phyloP scores from a whole-genome alignment of 176 grass and related monocot species.

The Dendrocalamus sinicus region DNA sequence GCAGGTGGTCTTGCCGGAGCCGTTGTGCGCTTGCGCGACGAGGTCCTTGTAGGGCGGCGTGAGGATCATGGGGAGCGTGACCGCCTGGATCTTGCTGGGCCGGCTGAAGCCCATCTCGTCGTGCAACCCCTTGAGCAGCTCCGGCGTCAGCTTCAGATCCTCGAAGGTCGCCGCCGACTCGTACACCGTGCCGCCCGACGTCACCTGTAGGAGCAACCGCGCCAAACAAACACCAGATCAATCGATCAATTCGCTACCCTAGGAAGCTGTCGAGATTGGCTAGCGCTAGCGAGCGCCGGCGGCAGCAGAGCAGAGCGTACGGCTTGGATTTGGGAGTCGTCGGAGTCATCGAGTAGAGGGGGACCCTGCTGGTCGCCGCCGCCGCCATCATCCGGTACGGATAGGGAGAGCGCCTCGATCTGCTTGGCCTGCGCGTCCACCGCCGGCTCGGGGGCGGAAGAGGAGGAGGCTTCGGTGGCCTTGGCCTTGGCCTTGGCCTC shows the following conservation, averaged over 20 bases:
- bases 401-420: slow-evolving; percentile 73
- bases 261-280: not conserved
- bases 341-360: slow-evolving; percentile 69
- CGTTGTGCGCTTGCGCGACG: slow-evolving; percentile 93
- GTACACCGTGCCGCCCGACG: slow-evolving; percentile 81
- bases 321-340: slow-evolving; percentile 86
- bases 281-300: not conserved
- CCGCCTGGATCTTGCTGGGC: slow-evolving; percentile 83
- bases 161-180: slow-evolving; percentile 81
- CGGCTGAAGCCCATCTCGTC: slow-evolving; percentile 91
- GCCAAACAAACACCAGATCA: slow-evolving; percentile 3
- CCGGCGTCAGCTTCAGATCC: slow-evolving; percentile 76
- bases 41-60: slow-evolving; percentile 83
- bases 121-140: slow-evolving; percentile 77
- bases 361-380: slow-evolving; percentile 36
- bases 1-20: slow-evolving; percentile 93
- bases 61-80: slow-evolving; percentile 95
- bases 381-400: slow-evolving; percentile 45
- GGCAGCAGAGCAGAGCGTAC: slow-evolving; percentile 41
- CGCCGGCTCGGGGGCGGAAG: slow-evolving; percentile 5
- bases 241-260: not conserved
- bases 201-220: slow-evolving; percentile 56
- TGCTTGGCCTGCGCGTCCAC: slow-evolving; percentile 65
- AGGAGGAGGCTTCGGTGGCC: slow-evolving; percentile 4
- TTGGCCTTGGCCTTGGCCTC: no score